These are phyloP conservation scores for Umbelopsis isabellina DNA, from an alignment of 192 early-diverging fungal species.

Conservation along the genomic window DNA sequence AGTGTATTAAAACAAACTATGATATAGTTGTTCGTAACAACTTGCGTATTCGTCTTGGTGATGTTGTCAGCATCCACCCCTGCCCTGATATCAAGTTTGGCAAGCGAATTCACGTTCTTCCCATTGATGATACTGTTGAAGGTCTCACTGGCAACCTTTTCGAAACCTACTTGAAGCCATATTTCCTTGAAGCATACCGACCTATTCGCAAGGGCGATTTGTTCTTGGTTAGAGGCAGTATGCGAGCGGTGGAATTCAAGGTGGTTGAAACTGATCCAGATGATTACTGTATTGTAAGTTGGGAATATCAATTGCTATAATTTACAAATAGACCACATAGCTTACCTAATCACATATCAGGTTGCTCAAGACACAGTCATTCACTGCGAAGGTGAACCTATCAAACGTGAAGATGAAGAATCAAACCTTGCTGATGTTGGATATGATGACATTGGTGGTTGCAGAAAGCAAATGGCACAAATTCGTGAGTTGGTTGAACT, in stretches of 20 bases:
- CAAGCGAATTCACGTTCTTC: constrained; percentile 93
- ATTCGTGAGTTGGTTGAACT: constrained; percentile 98
- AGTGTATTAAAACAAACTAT: background rate
- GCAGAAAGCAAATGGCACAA: constrained; percentile 98
- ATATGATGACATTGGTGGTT: constrained; percentile 99
- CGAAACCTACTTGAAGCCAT: constrained; percentile 97
- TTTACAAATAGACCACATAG: constrained; percentile 9
- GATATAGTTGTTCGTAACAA: constrained; percentile 87
- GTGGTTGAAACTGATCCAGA: constrained; percentile 94
- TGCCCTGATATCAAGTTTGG: constrained; percentile 98
- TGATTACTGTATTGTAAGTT: constrained; percentile 94
- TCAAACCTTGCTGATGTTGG: constrained; percentile 90
- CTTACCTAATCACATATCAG: constrained; percentile 40
- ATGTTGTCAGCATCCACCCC: constrained; percentile 94
- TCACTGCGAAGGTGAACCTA: constrained; percentile 97
- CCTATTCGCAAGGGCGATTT: constrained; percentile 94
- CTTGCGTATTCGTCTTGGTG: constrained; percentile 92
- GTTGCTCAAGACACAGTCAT: constrained; percentile 98
- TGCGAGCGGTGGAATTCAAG: constrained; percentile 99
- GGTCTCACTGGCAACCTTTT: constrained; percentile 97
- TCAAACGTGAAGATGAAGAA: constrained; percentile 99
- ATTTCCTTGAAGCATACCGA: constrained; percentile 97
- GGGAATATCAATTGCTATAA: background rate
- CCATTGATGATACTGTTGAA: constrained; percentile 98
- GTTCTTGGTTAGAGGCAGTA: constrained; percentile 93